These are phyloP conservation scores for Cercospora beticola DNA, from an alignment of 2,329 filamentous ascomycete genomes.

Conservation along the genomic window DNA sequence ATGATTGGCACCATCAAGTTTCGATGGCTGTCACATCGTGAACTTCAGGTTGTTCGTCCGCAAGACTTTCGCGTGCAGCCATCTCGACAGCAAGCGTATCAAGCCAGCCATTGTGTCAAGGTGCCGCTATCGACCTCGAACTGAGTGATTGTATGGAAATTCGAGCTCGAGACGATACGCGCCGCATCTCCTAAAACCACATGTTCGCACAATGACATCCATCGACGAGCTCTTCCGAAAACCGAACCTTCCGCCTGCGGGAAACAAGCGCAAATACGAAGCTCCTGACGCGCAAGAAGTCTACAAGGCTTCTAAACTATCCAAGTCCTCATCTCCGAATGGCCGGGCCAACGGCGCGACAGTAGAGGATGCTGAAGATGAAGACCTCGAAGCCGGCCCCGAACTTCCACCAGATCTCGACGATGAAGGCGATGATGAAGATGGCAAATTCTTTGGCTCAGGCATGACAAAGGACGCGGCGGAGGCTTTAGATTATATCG, in stretches of 20 bases:
- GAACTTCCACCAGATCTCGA: conserved; percentile 45
- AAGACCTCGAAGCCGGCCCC: conserved; percentile 44
- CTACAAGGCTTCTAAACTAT: conserved; percentile 61
- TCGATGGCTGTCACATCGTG: background rate
- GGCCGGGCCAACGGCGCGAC: conserved; percentile 52
- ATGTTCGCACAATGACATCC: conserved; percentile 51
- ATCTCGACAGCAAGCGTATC: background rate
- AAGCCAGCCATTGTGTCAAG: background rate
- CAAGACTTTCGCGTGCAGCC: background rate
- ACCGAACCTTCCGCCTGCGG: conserved; percentile 45
- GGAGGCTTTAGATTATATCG: conserved; percentile 84
- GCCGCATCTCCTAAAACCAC: background rate
- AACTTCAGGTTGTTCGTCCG: background rate
- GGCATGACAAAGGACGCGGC: conserved; percentile 80
- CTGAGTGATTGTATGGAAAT: background rate
- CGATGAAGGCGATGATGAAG: conserved; percentile 71
- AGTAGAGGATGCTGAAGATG: conserved; percentile 55
- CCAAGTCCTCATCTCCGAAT: conserved; percentile 48
- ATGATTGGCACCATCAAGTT: background rate
- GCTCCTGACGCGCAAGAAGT: conserved; percentile 55
- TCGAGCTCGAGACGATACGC: background rate
- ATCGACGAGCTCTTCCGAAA: conserved; percentile 65
- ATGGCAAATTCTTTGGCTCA: conserved; percentile 92
- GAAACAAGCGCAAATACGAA: conserved; percentile 60
- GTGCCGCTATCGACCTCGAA: background rate